Evolutionary conservation across 768 basidiomycete genomes (phyloP).

Genomic region (Kwoniella shandongensis): DNA sequence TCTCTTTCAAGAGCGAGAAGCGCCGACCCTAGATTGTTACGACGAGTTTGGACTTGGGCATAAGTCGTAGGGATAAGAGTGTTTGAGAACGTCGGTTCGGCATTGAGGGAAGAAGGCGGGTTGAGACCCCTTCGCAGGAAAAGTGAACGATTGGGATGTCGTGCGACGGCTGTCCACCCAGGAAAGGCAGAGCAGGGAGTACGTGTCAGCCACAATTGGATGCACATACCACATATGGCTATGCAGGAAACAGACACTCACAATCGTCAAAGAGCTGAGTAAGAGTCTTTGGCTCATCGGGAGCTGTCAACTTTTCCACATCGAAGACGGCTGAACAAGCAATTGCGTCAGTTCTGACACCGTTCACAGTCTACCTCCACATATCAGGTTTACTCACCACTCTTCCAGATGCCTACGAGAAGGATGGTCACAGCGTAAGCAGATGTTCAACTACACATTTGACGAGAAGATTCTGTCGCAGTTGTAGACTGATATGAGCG

Average conservation of each 20-base stretch:
- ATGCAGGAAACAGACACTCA: no score
- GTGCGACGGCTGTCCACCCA: conserved; percentile 40
- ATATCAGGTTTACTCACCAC: conserved; percentile 19
- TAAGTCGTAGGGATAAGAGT: conserved; percentile 42
- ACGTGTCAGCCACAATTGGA: no score
- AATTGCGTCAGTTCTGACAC: background rate
- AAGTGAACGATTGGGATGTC: conserved; percentile 41
- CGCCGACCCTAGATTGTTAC: conserved; percentile 43
- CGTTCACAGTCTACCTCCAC: background rate
- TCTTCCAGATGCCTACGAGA: conserved; percentile 31
- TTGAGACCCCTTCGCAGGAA: conserved; percentile 40
- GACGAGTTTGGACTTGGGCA: conserved; percentile 29
- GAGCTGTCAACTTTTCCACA: conserved; percentile 13
- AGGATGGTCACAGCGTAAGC: no score
- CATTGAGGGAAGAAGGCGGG: conserved; percentile 17
- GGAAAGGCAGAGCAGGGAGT: no score
- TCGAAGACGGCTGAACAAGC: conserved; percentile 30
- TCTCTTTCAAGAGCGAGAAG: conserved; percentile 45
- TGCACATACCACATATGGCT: no score
- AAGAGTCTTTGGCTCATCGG: conserved; percentile 36
- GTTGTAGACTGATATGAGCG: background rate
- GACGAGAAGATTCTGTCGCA: background rate
- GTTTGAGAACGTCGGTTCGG: conserved; percentile 33
- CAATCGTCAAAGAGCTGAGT: conserved; percentile 50
- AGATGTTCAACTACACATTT: background rate